Percentiles rank a stretch among this genome's conserved stretches.
Evolutionary conservation across 225 moss, liverwort and hornwort genomes (phyloP).

Genomic region (Sphagnum contortum): DNA sequence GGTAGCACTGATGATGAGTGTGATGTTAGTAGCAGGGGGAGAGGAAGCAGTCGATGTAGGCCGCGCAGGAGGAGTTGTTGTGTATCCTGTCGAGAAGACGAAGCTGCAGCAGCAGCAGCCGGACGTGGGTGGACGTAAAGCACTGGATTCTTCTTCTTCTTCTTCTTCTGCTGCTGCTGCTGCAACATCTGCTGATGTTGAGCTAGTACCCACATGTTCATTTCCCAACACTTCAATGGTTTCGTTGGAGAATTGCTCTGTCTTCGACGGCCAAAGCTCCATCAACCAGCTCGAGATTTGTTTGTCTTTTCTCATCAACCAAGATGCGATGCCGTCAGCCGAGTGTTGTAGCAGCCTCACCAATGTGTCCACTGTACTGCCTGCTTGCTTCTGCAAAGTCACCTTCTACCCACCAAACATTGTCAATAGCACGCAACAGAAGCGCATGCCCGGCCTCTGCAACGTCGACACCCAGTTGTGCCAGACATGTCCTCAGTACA

Average conservation of each 20-base stretch:
- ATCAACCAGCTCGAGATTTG: slow-evolving; percentile 6
- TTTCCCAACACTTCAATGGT: slow-evolving; percentile 15
- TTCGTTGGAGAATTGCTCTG: slow-evolving; percentile 8
- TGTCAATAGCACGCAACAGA: slow-evolving; percentile 13
- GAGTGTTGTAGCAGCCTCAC: slow-evolving; percentile 14
- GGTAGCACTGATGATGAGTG: no score
- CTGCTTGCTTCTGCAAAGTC: slow-evolving; percentile 17
- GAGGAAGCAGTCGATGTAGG: no score
- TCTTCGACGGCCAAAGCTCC: slow-evolving; percentile 2
- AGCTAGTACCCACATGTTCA: slow-evolving; percentile 3
- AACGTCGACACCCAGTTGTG: slow-evolving; percentile 15
- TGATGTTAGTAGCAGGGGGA: no score
- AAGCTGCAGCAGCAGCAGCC: no score
- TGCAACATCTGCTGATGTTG: no score
- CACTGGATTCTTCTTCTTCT: no score
- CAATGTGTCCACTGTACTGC: slow-evolving; percentile 12
- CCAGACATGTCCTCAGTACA: slow-evolving; percentile 5
- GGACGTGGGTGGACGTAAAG: no score
- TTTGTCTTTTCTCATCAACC: slow-evolving; percentile 10
- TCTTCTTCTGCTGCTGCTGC: no score
- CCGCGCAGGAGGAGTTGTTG: no score
- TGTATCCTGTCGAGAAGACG: no score
- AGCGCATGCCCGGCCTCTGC: slow-evolving; percentile 21
- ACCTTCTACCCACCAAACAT: slow-evolving; percentile 8
- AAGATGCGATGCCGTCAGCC: slow-evolving; percentile 4